Conservation (phyloP, 768 basidiomycete genomes). For the Termitomyces sp. region DNA sequence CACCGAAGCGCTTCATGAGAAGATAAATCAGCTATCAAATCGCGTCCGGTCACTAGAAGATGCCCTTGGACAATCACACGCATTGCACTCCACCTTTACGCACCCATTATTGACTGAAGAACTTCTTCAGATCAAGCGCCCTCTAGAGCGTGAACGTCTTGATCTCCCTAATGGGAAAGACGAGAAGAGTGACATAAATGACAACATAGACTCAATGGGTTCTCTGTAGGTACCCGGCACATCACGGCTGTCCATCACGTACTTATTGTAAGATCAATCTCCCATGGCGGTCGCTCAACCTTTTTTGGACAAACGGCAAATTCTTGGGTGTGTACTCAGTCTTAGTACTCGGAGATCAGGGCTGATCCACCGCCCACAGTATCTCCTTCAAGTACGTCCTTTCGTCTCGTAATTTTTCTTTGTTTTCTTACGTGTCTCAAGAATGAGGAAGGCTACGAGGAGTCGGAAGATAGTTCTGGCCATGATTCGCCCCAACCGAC, state of each 20-base stretch:
- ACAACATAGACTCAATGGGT: slow-evolving; percentile 58
- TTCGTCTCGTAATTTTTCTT: background rate
- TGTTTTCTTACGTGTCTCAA: slow-evolving; percentile 13
- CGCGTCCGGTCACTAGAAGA: slow-evolving; percentile 68
- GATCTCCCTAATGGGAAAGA: slow-evolving; percentile 31
- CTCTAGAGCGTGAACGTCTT: slow-evolving; percentile 52
- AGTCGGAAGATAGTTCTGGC: slow-evolving; percentile 36
- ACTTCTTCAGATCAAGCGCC: slow-evolving; percentile 60
- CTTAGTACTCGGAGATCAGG: slow-evolving; percentile 3
- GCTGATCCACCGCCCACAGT: slow-evolving; percentile 27
- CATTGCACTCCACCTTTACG: slow-evolving; percentile 35
- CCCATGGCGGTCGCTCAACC: slow-evolving; percentile 53
- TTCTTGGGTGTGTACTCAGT: slow-evolving; percentile 46
- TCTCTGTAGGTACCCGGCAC: slow-evolving; percentile 41
- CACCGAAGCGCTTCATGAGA: slow-evolving; percentile 64
- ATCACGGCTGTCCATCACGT: slow-evolving; percentile 12
- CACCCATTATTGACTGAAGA: slow-evolving; percentile 61
- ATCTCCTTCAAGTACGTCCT: slow-evolving; percentile 54
- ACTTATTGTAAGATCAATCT: slow-evolving; percentile 43
- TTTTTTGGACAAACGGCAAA: slow-evolving; percentile 66
- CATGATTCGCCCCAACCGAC: slow-evolving; percentile 37
- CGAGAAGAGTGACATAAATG: slow-evolving; percentile 42
- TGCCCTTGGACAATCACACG: slow-evolving; percentile 50
- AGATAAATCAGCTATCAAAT: slow-evolving; percentile 52
- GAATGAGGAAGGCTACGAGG: slow-evolving; percentile 58